Evolutionary conservation across 129 eudicot species (phyloP).

Genomic region (Glebionis coronaria): DNA sequence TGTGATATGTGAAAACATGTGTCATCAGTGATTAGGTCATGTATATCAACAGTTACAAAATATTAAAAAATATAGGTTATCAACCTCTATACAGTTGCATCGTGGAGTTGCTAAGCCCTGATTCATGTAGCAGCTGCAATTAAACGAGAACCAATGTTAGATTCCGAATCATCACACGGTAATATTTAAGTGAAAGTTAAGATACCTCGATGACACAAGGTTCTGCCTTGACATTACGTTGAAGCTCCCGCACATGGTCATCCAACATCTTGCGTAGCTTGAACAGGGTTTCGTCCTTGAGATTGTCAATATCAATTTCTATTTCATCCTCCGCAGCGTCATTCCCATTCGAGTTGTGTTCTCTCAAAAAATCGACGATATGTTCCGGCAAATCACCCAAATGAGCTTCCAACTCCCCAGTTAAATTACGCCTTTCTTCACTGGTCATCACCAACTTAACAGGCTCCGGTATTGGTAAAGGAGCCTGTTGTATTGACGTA

Average conservation of each 20-base stretch:
- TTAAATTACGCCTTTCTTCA: conserved; percentile 56
- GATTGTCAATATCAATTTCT: conserved; percentile 78
- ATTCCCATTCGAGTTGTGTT: conserved; percentile 48
- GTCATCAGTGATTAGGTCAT: conserved; percentile 1
- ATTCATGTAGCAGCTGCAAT: conserved; percentile 66
- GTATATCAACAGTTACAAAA: conserved; percentile 7
- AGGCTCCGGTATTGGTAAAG: conserved; percentile 37
- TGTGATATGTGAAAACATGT: conserved; percentile 16
- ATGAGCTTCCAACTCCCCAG: conserved; percentile 53
- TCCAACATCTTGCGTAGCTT: conserved; percentile 57
- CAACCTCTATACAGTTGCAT: conserved; percentile 71
- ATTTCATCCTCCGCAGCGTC: conserved; percentile 74
- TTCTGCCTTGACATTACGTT: conserved; percentile 44
- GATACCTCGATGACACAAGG: conserved; percentile 78
- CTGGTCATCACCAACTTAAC: conserved; percentile 45
- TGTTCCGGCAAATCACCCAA: conserved; percentile 57
- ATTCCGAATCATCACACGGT: neutral
- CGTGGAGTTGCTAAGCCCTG: conserved; percentile 88
- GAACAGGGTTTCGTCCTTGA: conserved; percentile 50
- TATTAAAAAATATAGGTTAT: neutral
- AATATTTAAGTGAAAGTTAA: neutral
- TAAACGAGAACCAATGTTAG: conserved; percentile 4
- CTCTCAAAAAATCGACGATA: conserved; percentile 54
- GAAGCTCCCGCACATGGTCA: conserved; percentile 48
- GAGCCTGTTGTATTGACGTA: conserved; percentile 35